Conservation (phyloP, 306 rosid genomes). For the Sphenostylis stenocarpa region DNA sequence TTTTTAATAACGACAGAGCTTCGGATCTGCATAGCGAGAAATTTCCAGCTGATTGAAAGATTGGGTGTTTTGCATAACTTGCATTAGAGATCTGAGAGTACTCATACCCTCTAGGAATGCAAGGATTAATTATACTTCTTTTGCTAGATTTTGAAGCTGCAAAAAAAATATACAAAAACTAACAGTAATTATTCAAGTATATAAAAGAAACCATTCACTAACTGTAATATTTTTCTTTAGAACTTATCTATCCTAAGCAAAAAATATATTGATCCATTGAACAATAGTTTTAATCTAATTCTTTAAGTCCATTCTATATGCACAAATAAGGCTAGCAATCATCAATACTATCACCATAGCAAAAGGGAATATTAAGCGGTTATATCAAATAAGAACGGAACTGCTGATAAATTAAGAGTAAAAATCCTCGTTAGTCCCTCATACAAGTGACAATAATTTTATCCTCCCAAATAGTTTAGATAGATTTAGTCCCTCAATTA, state of each 20-base stretch:
- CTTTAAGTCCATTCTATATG: background rate
- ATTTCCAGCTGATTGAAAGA: conserved; percentile 46
- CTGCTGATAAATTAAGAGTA: background rate
- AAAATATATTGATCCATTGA: background rate
- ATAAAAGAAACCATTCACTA: background rate
- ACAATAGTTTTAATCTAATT: background rate
- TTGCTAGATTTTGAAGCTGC: conserved; percentile 41
- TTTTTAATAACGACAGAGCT: conserved; percentile 40
- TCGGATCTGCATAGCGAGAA: conserved; percentile 50
- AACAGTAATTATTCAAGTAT: background rate
- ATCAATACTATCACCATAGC: background rate
- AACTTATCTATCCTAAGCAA: background rate
- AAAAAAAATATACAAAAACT: conserved; percentile 2
- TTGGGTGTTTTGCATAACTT: conserved; percentile 25
- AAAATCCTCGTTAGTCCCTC: background rate
- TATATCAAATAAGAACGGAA: background rate
- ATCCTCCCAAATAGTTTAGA: background rate
- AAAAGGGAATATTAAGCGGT: background rate
- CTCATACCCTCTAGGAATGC: conserved; percentile 57
- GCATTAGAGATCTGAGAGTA: conserved; percentile 31
- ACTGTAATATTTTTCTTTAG: background rate
- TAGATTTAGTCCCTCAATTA: background rate
- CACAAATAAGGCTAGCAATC: conserved; percentile 2
- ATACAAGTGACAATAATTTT: background rate
- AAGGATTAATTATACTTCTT: conserved; percentile 35